Conservation (phyloP, 106 monocot species). For the Xerophyta viscosa region DNA sequence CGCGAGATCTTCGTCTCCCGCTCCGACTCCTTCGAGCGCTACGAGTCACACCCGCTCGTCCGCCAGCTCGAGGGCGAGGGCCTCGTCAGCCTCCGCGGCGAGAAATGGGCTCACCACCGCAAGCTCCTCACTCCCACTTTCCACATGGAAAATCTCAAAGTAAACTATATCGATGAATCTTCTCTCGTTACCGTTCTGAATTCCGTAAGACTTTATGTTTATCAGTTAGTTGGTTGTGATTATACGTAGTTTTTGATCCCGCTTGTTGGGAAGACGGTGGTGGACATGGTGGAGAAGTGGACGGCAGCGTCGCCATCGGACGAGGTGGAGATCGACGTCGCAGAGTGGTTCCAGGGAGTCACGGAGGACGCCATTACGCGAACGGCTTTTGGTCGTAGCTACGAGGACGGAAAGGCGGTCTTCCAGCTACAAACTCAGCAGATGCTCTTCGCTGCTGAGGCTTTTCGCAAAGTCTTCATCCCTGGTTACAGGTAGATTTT, state of each 20-base stretch:
- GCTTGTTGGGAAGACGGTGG: slow-evolving; percentile 53
- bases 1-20: slow-evolving; percentile 73
- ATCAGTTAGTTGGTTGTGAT: too few relatives aligned
- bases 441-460: slow-evolving; percentile 81
- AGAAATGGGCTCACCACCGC: slow-evolving; percentile 83
- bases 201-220: too few relatives aligned
- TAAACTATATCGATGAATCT: not conserved
- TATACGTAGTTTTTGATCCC: slow-evolving; percentile 53
- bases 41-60: slow-evolving; percentile 82
- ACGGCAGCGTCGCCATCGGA: slow-evolving; percentile 19
- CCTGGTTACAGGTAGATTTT: slow-evolving; percentile 20
- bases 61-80: slow-evolving; percentile 94
- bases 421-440: slow-evolving; percentile 69
- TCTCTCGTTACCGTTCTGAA: too few relatives aligned
- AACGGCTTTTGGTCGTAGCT: slow-evolving; percentile 54
- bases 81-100: slow-evolving; percentile 68
- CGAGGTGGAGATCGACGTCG: slow-evolving; percentile 70
- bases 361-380: slow-evolving; percentile 61
- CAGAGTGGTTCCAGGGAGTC: slow-evolving; percentile 55
- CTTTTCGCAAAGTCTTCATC: slow-evolving; percentile 62
- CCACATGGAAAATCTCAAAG: slow-evolving; percentile 90
- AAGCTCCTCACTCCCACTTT: slow-evolving; percentile 78
- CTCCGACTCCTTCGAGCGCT: slow-evolving; percentile 64
- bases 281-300: slow-evolving; percentile 55
- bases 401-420: slow-evolving; percentile 58